Evolutionary conservation across 106 monocot genomes (phyloP), one percentile per base, ranked within the genome.

Genomic region (Dioscorea zingiberensis): DNA sequence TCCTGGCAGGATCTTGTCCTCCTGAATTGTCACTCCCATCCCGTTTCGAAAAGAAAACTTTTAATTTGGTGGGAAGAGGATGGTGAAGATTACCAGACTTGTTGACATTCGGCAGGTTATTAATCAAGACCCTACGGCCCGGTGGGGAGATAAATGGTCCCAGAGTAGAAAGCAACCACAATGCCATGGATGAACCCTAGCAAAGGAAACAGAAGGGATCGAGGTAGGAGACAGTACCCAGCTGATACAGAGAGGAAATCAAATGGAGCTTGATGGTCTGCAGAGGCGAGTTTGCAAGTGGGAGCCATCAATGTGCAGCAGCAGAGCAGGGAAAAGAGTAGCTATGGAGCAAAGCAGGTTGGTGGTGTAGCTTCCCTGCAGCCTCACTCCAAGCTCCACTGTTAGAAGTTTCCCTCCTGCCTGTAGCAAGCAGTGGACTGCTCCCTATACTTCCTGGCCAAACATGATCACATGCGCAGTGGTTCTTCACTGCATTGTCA

Each of bases 391-490:
- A 76, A 10, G 25, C 63, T 70, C 44, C n/a, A n/a, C 81, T 64
- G 26, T 81, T 70, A n/a, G n/a, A 27, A 82, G 83, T 72, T 85
- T 86, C n/a, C 67, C 93, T 78, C 73, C 78, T 76, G n/a, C 56
- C 83, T 71, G 44, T 71, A n/a, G n/a, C n/a, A 80, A 19, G 78
- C 77, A 54, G 58, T 80, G n/a, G 85, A 85, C 63, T 86, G 86
- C 71, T 94, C 93, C 22, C 93, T 75, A 62, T 86, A 84, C 76
- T 86, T 93, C 65, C 93, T 81, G 9, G 93, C 93, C 89, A n/a
- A n/a, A n/a, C 89, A 89, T 89, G 70, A 94, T 89, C n/a, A 94
- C 93, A 69, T 94, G 93, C 89, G n/a, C 89, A 94, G 49, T 94
- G 93, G 69, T 94, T 89, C 83, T 94, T 94, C 27, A 94, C 88